These are phyloP conservation scores for Xylariaceae sp. DNA, from an alignment of 2,329 filamentous ascomycete genomes.

Conservation along the genomic window DNA sequence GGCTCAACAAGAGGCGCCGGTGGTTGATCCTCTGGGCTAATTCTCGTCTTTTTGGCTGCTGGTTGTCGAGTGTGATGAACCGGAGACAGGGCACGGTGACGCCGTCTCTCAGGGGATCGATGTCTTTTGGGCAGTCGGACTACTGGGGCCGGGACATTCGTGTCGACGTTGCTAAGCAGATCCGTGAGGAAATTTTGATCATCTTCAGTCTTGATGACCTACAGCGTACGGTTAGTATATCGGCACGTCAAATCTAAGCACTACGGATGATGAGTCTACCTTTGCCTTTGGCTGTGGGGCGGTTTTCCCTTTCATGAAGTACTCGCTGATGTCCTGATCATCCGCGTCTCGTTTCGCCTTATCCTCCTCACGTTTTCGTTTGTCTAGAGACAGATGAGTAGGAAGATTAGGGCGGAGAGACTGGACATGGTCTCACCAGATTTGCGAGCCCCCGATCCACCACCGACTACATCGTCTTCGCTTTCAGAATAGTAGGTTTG, in stretches of 20 bases:
- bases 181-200: constrained; percentile 83
- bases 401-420: background rate
- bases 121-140: constrained; percentile 56
- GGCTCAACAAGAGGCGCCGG: constrained; percentile 49
- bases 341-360: constrained; percentile 79
- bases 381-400: constrained; percentile 48
- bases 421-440: constrained; percentile 36
- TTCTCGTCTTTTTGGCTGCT: constrained; percentile 51
- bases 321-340: constrained; percentile 88
- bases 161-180: constrained; percentile 82
- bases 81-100: constrained; percentile 74
- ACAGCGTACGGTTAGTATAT: constrained; percentile 12
- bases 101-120: constrained; percentile 68
- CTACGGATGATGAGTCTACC: constrained; percentile 40
- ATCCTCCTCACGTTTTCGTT: constrained; percentile 83
- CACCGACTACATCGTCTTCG: constrained; percentile 55
- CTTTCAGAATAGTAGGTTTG: constrained; percentile 65
- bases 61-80: constrained; percentile 51
- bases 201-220: constrained; percentile 75
- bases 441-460: constrained; percentile 46
- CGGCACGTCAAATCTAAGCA: background rate
- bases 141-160: constrained; percentile 55
- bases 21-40: constrained; percentile 43
- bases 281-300: constrained; percentile 71
- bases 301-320: constrained; percentile 74